Conservation (phyloP, 345 rosid genomes). For the Citrus trifoliata region DNA sequence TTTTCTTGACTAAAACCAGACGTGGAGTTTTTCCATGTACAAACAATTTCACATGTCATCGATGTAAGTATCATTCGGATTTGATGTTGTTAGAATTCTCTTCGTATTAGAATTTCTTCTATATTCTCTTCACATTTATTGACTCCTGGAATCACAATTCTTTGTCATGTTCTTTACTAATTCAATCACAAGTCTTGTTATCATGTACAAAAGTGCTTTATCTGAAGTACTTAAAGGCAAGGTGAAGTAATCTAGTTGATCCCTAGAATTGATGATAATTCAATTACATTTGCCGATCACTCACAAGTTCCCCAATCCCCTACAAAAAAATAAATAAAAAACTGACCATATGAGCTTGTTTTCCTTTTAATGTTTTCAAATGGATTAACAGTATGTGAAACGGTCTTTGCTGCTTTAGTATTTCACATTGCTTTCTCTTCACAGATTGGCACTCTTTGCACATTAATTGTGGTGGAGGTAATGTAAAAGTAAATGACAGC, state of each 20-base stretch:
- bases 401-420: background rate
- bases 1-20: slow-evolving; percentile 16
- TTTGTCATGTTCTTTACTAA: background rate
- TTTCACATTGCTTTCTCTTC: background rate
- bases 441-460: slow-evolving; percentile 27
- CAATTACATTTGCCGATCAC: too few relatives aligned
- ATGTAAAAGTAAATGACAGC: slow-evolving; percentile 12
- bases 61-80: slow-evolving; percentile 30
- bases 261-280: background rate
- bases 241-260: background rate
- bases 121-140: background rate
- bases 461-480: slow-evolving; percentile 49
- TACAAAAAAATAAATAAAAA: too few relatives aligned
- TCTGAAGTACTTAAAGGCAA: background rate
- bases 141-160: background rate
- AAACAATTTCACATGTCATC: slow-evolving; percentile 33
- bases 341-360: background rate
- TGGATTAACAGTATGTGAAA: background rate
- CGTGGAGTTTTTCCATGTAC: slow-evolving; percentile 31
- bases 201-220: background rate
- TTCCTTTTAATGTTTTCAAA: background rate
- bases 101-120: background rate
- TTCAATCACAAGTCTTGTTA: background rate
- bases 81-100: background rate
- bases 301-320: too few relatives aligned